These are phyloP conservation scores for Candida namnaoensis DNA, from an alignment of 805 yeast species.

Conservation along the genomic window DNA sequence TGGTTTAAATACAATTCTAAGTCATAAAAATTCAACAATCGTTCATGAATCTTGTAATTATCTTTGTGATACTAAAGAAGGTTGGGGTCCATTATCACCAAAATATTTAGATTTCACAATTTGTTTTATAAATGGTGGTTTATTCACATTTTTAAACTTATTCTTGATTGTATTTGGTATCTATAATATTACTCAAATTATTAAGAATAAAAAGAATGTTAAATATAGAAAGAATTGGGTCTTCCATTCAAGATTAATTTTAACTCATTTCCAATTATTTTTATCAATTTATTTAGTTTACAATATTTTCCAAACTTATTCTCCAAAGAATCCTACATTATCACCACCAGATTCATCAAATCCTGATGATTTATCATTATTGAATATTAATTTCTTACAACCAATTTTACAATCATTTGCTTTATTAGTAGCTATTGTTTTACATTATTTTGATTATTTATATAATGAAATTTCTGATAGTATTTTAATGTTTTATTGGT, in stretches of 20 bases:
- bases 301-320: constrained; percentile 8
- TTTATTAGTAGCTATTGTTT: constrained; percentile 38
- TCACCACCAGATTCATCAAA: constrained; percentile 12
- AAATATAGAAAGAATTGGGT: constrained; percentile 30
- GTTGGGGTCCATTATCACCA: constrained; percentile 32
- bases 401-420: constrained; percentile 31
- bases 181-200: constrained; percentile 22
- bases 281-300: constrained; percentile 16
- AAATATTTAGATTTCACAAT: constrained; percentile 48
- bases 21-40: too few species aligned
- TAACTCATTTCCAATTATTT: constrained; percentile 23
- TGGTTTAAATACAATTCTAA: too few species aligned
- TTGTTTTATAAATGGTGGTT: constrained; percentile 47
- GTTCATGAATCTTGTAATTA: constrained; percentile 1
- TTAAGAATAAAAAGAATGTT: constrained; percentile 12
- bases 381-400: constrained; percentile 23
- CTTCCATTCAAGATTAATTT: constrained; percentile 22
- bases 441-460: constrained; percentile 68
- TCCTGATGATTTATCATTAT: constrained; percentile 5
- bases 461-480: constrained; percentile 61
- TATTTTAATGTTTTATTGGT: constrained; percentile 68
- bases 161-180: constrained; percentile 35
- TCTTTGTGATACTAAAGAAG: constrained; percentile 23
- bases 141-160: constrained; percentile 32
- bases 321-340: not conserved